Evolutionary conservation across 2,329 filamentous ascomycete species (phyloP), one percentile per base, ranked within the genome.

Genomic region (Fusarium tupiense): DNA sequence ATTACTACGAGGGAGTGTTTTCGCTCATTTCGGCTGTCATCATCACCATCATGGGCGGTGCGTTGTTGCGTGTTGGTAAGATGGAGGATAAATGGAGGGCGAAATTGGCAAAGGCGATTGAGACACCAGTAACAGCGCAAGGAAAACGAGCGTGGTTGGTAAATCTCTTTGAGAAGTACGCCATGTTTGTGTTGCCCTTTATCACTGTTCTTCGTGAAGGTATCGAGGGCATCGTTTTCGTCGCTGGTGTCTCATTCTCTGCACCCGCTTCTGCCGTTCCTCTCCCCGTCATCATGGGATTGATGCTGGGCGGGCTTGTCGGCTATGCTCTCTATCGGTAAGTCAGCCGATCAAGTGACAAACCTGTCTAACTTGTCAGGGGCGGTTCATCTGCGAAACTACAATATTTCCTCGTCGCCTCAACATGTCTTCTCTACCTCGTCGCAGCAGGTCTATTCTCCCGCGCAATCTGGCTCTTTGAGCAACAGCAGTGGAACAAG

Each of bases 181-280:
- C 92, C 80, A 94, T 97, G 92, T 96, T 97, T 80, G 83, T 93
- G 33, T 84, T 97, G 64, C 95, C 95, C 1, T 97, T 97, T 81
- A 88, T 97, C 79, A 98, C 95, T 0, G 92, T 96, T 17, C 84
- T 97, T 22, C 88, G 95, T 37, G 94, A 97, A 81, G 95, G 94
- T 8, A 89, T 97, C 37, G 95, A 98, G 81, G 94, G 93, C 2
- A 92, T 97, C 33, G 89, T 97, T n/a, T 97, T 97, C 81, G 91
- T 97, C 61, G 94, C 94, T 20, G 95, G 94, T 35, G 94, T 98
- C 8, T 92, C 92, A 6, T 91, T 97, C 58, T 90, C 91, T 2
- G 86, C 93, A 6, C 93, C 94, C 0, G 94, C 93, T 3, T 89
- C 88, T 8, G 88, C 94, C 0, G 93, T 97, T 58, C 94, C 95